phyloP scores from a whole-genome alignment of 2,329 filamentous ascomycete genomes.

The Tolypocladium nubicola region DNA sequence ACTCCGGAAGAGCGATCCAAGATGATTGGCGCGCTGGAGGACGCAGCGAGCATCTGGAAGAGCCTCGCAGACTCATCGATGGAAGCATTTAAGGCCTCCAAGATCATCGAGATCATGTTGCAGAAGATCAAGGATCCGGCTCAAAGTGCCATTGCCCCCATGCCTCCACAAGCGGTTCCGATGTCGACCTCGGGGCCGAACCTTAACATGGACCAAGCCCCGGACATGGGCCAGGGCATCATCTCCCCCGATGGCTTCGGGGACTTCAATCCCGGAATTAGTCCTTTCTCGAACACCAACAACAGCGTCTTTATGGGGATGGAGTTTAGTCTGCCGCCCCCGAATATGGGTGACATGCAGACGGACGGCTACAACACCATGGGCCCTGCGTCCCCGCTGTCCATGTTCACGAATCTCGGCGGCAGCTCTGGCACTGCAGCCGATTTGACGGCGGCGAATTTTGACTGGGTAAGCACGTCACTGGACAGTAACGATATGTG shows the following conservation, averaged over 20 bases:
- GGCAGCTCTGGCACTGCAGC: conserved; percentile 16
- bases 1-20: conserved; percentile 51
- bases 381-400: conserved; percentile 32
- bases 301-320: conserved; percentile 30
- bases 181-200: conserved; percentile 24
- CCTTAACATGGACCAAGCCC: conserved; percentile 25
- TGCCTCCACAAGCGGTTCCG: conserved; percentile 9
- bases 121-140: conserved; percentile 50
- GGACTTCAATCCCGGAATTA: conserved; percentile 14
- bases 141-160: conserved; percentile 3
- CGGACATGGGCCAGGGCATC: conserved; percentile 14
- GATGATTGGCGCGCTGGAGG: conserved; percentile 67
- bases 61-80: conserved; percentile 66
- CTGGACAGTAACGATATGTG: background rate
- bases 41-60: conserved; percentile 70
- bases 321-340: conserved; percentile 27
- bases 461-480: conserved; percentile 44
- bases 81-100: conserved; percentile 81
- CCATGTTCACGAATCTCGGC: conserved; percentile 39
- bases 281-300: conserved; percentile 25
- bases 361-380: conserved; percentile 17
- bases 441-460: conserved; percentile 37
- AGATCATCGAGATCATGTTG: conserved; percentile 74
- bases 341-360: conserved; percentile 19
- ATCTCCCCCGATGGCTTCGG: conserved; percentile 14